Percentiles rank a stretch among this genome's conserved stretches.
phyloP scores from a whole-genome alignment of 1,284 basidiomycete genomes.

The Pterulicium gracile region DNA sequence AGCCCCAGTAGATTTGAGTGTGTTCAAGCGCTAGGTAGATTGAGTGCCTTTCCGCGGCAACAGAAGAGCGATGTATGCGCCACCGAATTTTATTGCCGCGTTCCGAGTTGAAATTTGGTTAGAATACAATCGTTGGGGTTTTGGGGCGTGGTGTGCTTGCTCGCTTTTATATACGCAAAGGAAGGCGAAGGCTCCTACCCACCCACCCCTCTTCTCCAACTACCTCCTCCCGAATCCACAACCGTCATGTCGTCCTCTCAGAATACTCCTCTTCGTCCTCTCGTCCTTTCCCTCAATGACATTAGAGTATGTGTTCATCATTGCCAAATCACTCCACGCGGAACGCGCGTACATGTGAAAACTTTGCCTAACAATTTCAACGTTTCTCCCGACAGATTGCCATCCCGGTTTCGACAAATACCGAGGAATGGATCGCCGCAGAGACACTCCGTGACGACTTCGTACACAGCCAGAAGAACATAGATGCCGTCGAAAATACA shows the following conservation, averaged over 20 bases:
- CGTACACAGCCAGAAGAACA: slow-evolving; percentile 47
- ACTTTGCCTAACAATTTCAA: neutral
- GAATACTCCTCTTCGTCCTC: slow-evolving; percentile 16
- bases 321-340: slow-evolving; percentile 8
- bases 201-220: slow-evolving; percentile 3
- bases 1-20: no score
- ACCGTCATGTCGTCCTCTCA: slow-evolving; percentile 27
- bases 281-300: slow-evolving; percentile 48
- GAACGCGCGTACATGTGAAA: neutral
- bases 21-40: no score
- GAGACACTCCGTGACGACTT: slow-evolving; percentile 86
- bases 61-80: no score
- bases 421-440: slow-evolving; percentile 80
- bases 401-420: slow-evolving; percentile 70
- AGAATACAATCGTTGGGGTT: neutral
- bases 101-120: no score
- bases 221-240: slow-evolving; percentile 26
- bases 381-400: slow-evolving; percentile 41
- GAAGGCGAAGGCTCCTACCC: neutral
- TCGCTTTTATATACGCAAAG: neutral
- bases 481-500: slow-evolving; percentile 41
- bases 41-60: no score
- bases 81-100: no score
- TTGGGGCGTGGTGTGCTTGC: neutral
- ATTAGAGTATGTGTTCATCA: slow-evolving; percentile 48